Evolutionary conservation across 768 basidiomycete species (phyloP).

Genomic region (Pleurotus sapidus): DNA sequence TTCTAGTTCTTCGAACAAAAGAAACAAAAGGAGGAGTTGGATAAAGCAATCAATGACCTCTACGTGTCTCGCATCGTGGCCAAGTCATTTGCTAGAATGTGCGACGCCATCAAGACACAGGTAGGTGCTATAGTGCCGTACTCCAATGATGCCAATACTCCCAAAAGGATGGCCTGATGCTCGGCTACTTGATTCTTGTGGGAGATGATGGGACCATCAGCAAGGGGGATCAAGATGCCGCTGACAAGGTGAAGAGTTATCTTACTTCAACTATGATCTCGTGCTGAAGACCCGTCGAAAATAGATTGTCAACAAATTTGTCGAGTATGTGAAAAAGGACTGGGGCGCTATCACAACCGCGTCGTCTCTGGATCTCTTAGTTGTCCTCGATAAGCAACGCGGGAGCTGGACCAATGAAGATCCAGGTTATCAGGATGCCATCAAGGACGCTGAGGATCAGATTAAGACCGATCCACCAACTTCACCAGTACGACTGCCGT

Average conservation of each 20-base stretch:
- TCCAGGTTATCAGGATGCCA: neutral
- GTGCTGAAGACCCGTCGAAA: neutral
- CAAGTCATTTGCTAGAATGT: constrained; percentile 1
- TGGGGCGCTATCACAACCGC: neutral
- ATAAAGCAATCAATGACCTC: neutral
- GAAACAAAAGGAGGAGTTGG: neutral
- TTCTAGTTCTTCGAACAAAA: constrained; percentile 3
- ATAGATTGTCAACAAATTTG: constrained; percentile 3
- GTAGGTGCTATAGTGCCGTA: neutral
- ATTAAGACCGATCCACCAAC: neutral
- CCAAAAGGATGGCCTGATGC: neutral
- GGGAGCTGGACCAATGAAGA: constrained; percentile 2
- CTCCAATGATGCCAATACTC: neutral
- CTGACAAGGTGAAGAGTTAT: neutral
- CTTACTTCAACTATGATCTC: neutral
- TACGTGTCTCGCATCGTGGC: constrained; percentile 2
- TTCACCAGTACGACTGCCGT: neutral
- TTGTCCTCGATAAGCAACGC: constrained; percentile 6
- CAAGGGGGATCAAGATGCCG: neutral
- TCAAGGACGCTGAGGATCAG: neutral
- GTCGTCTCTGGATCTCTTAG: neutral
- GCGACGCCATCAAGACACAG: constrained; percentile 6
- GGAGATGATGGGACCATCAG: neutral
- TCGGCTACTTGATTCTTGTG: neutral
- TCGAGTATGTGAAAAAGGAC: neutral